phyloP scores from a whole-genome alignment of 495 filamentous ascomycete species.

The Penicillium fimorum region DNA sequence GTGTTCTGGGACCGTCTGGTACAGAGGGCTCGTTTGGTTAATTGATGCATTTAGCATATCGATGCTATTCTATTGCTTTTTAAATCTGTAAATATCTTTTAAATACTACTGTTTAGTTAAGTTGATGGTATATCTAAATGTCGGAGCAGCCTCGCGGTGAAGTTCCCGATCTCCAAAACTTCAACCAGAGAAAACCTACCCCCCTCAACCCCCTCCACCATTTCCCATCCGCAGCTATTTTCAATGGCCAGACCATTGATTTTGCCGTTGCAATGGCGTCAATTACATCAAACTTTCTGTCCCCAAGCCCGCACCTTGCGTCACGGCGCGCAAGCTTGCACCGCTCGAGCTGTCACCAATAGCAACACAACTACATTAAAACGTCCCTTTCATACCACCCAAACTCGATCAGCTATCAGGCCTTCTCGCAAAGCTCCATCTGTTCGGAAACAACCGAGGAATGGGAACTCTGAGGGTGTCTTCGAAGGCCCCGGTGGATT shows the following conservation, averaged over 20 bases:
- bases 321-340: conserved; percentile 1
- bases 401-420: not conserved
- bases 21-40: conserved; percentile 31
- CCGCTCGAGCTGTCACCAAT: conserved; percentile 8
- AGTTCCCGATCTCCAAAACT: conserved; percentile 16
- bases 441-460: not conserved
- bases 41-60: conserved; percentile 33
- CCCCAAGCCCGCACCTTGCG: not conserved
- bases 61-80: not conserved
- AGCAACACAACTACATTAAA: conserved; percentile 6
- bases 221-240: not conserved
- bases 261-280: conserved; percentile 15
- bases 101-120: not conserved
- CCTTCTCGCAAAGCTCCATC: not conserved
- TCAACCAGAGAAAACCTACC: conserved; percentile 9
- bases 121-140: conserved; percentile 3
- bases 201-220: not conserved
- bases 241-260: conserved; percentile 17
- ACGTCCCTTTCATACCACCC: conserved; percentile 24
- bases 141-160: not conserved
- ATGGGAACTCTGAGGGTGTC: not conserved
- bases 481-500: not conserved
- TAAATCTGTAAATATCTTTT: not conserved
- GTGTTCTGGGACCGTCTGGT: conserved; percentile 38
- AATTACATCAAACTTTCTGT: conserved; percentile 11